Evolutionary conservation across 495 filamentous ascomycete genomes (phyloP).

Genomic region (Aspergillus biplanus): DNA sequence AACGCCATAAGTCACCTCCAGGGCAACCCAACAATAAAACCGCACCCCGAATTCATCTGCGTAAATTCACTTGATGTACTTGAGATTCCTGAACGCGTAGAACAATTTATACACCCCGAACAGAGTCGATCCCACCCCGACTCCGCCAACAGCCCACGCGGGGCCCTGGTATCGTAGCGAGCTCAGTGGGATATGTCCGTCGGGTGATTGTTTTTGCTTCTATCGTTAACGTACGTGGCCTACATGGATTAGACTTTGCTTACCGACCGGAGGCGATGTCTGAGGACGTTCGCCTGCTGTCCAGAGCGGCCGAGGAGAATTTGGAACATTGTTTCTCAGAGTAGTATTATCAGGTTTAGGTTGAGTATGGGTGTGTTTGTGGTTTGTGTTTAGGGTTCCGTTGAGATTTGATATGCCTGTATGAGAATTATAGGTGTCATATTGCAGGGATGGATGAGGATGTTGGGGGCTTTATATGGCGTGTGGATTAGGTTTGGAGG

Average conservation of each 20-base stretch:
- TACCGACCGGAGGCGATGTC: slow-evolving; percentile 18
- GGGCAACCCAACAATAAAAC: neutral
- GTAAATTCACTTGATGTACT: slow-evolving; percentile 26
- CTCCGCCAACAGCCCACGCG: slow-evolving; percentile 38
- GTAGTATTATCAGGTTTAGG: no score
- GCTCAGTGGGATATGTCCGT: slow-evolving; percentile 25
- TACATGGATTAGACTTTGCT: neutral
- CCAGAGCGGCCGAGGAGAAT: slow-evolving; percentile 20
- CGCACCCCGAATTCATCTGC: no score
- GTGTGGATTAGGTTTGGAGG: no score
- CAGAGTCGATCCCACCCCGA: slow-evolving; percentile 36
- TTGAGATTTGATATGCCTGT: no score
- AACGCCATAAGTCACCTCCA: neutral
- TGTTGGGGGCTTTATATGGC: no score
- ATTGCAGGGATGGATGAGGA: no score
- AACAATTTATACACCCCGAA: slow-evolving; percentile 36
- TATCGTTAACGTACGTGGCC: neutral
- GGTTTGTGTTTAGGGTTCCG: no score
- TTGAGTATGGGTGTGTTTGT: no score
- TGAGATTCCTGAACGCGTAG: slow-evolving; percentile 35
- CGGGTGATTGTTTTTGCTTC: slow-evolving; percentile 3
- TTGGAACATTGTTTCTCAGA: slow-evolving; percentile 21
- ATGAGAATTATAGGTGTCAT: no score
- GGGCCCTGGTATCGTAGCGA: slow-evolving; percentile 36
- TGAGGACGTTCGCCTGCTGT: slow-evolving; percentile 13